Conservation (phyloP, 331 rosid species). For the Dryas integrifolia region DNA sequence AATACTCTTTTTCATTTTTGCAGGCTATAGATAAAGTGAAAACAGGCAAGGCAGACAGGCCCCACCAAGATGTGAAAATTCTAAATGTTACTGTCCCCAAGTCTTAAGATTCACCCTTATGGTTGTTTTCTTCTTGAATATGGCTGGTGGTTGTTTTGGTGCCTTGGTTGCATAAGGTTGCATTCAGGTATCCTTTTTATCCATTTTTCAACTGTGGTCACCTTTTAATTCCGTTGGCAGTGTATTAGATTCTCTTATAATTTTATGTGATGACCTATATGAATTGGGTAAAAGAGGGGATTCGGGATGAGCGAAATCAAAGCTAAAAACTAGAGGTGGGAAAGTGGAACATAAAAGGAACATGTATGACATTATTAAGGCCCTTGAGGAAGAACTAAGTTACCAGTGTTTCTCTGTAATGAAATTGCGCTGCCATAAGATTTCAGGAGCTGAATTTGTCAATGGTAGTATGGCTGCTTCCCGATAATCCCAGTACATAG, state of each 20-base stretch:
- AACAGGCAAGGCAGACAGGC: constrained; percentile 80
- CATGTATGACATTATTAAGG: not conserved
- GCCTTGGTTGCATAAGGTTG: constrained; percentile 3
- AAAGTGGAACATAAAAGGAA: not conserved
- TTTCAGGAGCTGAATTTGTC: not conserved
- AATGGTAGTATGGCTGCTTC: too few species aligned
- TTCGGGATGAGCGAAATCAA: not conserved
- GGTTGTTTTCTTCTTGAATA: not conserved
- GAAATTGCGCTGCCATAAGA: not conserved
- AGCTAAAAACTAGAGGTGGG: not conserved
- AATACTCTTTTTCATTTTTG: constrained; percentile 20
- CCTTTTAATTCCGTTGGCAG: not conserved
- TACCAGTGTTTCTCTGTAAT: not conserved
- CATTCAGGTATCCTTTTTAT: not conserved
- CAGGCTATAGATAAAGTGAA: constrained; percentile 92
- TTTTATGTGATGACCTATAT: too few species aligned
- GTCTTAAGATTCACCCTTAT: constrained; percentile 41
- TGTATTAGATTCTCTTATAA: not conserved
- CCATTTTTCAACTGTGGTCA: not conserved
- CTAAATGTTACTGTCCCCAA: constrained; percentile 93
- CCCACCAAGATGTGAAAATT: constrained; percentile 92
- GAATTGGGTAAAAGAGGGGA: too few species aligned
- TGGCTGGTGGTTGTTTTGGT: not conserved
- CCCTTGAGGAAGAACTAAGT: not conserved
- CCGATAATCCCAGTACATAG: too few species aligned